Conservation (phyloP, 1,284 basidiomycete genomes). For the Ganoderma sinense region DNA sequence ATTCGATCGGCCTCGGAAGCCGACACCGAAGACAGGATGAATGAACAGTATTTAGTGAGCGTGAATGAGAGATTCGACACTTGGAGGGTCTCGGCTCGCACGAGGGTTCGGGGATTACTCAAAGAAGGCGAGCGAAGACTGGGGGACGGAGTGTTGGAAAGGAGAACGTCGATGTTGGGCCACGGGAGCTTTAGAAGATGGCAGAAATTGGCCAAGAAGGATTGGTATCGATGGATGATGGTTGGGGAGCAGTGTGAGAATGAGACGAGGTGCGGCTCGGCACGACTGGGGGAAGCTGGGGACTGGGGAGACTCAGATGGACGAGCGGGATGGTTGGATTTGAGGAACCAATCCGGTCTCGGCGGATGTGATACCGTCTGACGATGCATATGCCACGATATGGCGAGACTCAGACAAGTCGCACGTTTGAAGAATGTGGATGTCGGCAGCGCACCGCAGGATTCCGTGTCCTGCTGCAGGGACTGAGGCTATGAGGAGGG, state of each 20-base stretch:
- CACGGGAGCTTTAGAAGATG: neutral
- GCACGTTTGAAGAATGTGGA: neutral
- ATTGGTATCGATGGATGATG: conserved; percentile 24
- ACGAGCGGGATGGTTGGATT: neutral
- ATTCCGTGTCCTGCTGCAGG: neutral
- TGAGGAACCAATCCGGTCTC: conserved; percentile 17
- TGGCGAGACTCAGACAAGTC: neutral
- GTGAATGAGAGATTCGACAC: neutral
- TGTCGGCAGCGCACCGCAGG: neutral
- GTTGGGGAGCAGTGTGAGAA: conserved; percentile 11
- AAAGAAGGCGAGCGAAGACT: neutral
- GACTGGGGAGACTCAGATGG: too few species aligned
- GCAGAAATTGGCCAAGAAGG: neutral
- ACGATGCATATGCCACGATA: neutral
- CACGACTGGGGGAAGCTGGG: neutral
- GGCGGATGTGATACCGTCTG: neutral
- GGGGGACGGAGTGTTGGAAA: neutral
- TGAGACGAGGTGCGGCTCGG: neutral
- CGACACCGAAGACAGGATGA: neutral
- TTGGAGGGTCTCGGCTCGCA: neutral
- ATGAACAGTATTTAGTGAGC: too few species aligned
- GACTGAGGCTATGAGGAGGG: neutral
- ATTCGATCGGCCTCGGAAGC: neutral
- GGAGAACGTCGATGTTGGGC: neutral
- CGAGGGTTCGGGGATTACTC: neutral